phyloP scores from a whole-genome alignment of 202 grass and related monocot genomes.

The Schoenoplectus triqueter region DNA sequence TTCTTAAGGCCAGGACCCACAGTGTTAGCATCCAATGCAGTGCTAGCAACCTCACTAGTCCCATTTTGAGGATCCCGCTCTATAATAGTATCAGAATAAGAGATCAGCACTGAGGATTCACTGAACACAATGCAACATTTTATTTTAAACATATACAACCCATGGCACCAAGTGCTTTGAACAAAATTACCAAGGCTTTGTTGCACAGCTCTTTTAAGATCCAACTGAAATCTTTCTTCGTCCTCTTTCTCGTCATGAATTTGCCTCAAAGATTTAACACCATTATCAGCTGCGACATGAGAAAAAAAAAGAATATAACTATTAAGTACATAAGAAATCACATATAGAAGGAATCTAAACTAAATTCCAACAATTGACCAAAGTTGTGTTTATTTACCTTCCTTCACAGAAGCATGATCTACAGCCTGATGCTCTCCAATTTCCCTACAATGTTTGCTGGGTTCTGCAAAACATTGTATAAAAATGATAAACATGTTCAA shows the following conservation, averaged over 20 bases:
- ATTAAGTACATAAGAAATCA: constrained; percentile 29
- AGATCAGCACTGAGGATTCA: constrained; percentile 38
- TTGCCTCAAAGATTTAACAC: constrained; percentile 43
- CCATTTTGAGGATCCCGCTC: constrained; percentile 49
- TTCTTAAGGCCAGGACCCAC: constrained; percentile 87
- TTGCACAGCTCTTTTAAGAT: constrained; percentile 69
- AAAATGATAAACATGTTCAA: background rate
- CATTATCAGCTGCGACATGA: constrained; percentile 54
- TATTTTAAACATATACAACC: constrained; percentile 20
- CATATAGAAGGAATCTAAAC: constrained; percentile 20
- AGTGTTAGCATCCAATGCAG: constrained; percentile 56
- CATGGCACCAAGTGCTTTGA: constrained; percentile 7
- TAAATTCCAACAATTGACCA: background rate
- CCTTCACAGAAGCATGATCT: constrained; percentile 20
- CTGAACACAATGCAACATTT: constrained; percentile 35
- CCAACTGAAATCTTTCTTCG: constrained; percentile 80
- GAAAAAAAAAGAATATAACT: constrained; percentile 10
- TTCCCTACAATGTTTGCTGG: constrained; percentile 21
- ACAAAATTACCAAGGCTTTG: constrained; percentile 84
- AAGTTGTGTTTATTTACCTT: constrained; percentile 21
- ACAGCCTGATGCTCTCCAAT: constrained; percentile 29
- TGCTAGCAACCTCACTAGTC: constrained; percentile 43
- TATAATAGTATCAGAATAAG: constrained; percentile 38
- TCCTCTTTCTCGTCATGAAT: constrained; percentile 56
- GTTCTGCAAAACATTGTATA: constrained; percentile 25